Evolutionary conservation across 2,329 filamentous ascomycete genomes (phyloP).

Genomic region (Davidsoniella virescens): DNA sequence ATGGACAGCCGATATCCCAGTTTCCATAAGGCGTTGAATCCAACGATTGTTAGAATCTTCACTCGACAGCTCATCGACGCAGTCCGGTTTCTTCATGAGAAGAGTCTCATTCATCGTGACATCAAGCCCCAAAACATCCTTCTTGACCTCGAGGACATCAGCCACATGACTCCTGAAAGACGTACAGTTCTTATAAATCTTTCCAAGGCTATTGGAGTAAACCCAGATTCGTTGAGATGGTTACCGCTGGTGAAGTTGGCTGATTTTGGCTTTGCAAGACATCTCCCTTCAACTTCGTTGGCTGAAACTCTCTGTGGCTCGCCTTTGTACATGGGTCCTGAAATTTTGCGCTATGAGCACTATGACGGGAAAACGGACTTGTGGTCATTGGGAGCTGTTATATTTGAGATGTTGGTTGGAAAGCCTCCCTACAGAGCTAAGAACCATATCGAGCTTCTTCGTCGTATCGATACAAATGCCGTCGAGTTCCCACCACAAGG

Average conservation of each 20-base stretch:
- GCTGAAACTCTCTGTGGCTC: constrained; percentile 95
- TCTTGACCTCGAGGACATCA: constrained; percentile 26
- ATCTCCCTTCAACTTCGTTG: constrained; percentile 75
- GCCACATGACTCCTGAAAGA: constrained; percentile 63
- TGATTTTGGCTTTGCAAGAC: constrained; percentile 95
- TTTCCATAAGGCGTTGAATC: constrained; percentile 71
- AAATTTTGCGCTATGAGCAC: constrained; percentile 91
- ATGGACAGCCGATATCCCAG: constrained; percentile 92
- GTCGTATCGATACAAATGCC: constrained; percentile 78
- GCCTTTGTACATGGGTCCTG: constrained; percentile 94
- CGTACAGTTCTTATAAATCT: constrained; percentile 28
- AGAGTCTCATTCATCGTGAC: constrained; percentile 87
- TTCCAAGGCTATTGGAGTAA: constrained; percentile 39
- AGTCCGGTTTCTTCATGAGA: constrained; percentile 68
- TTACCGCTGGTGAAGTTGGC: constrained; percentile 94
- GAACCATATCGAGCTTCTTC: constrained; percentile 86
- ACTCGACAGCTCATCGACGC: constrained; percentile 88
- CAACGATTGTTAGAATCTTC: constrained; percentile 93
- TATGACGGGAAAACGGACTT: constrained; percentile 95
- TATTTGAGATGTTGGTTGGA: constrained; percentile 89
- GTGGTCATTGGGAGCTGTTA: constrained; percentile 92
- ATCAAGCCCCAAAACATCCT: constrained; percentile 95
- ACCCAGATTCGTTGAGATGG: constrained; percentile 29
- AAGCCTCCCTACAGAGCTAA: constrained; percentile 79
- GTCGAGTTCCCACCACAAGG: constrained; percentile 10